These are phyloP conservation scores for Penicillium dipodomyicola DNA, from an alignment of 495 filamentous ascomycete genomes.

Conservation along the genomic window DNA sequence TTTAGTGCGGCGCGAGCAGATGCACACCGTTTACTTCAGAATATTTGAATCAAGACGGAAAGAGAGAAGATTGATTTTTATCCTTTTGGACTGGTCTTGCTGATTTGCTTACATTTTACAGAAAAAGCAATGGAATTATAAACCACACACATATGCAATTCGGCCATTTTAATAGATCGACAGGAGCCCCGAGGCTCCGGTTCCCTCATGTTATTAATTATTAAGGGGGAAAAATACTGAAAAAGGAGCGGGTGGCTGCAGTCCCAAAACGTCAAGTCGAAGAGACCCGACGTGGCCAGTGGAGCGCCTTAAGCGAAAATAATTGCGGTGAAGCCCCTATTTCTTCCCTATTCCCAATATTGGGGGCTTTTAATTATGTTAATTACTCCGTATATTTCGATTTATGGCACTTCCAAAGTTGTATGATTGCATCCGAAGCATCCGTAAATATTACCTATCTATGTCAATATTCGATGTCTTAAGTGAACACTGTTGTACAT, in stretches of 20 bases:
- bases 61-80: neutral
- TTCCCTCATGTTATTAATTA: neutral
- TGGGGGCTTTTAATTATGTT: neutral
- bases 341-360: neutral
- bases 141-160: neutral
- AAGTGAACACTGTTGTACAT: no score
- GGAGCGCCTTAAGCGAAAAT: conserved; percentile 19
- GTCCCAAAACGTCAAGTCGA: conserved; percentile 21
- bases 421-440: no score
- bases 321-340: conserved; percentile 18
- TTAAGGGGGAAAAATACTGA: neutral
- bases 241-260: conserved; percentile 25
- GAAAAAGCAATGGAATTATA: conserved; percentile 2
- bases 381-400: no score
- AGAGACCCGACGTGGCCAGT: conserved; percentile 16
- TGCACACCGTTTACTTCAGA: conserved; percentile 17
- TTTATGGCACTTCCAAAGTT: no score
- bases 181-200: conserved; percentile 5
- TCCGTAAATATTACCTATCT: no score
- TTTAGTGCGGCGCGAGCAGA: conserved; percentile 33
- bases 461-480: neutral
- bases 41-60: neutral
- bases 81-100: neutral
- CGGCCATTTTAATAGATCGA: neutral
- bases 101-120: neutral